Evolutionary conservation across 108 stramenopile genomes (phyloP), one percentile per base, ranked within the genome.

Genomic region (Nitzschia putrida): DNA sequence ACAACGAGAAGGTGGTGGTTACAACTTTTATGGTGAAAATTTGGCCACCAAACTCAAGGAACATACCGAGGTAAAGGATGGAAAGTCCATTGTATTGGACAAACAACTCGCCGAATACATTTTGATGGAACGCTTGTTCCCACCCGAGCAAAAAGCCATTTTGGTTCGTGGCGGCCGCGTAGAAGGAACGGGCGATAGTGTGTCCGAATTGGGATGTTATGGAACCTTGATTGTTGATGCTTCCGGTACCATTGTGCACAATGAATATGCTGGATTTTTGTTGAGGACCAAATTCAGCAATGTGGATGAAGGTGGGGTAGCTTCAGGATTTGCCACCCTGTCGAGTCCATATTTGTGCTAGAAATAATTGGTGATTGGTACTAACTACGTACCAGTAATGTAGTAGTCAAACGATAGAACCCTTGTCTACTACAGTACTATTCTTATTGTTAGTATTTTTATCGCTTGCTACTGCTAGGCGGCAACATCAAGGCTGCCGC

Each of bases 1-100:
- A 24, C 98, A 99, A 79, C 90, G 98, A 18, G 98, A 98, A 85
- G 98, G 98, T 9, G 98, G 98, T 37, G 98, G 98, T 20, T 96
- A 99, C 80, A 99, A 99, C 73, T 88, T 91, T 56, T 99, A 97
- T 60, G 97, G 95, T 14, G 80, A 90, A 20, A 77, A 89, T 18
- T 47, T 99, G 61, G 74, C 72, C 0, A 47, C 73, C 13, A 88
- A 90, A 52, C 55, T 91, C 43, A 40, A 57, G 52, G 71, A 75
- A 21, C 86, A 88, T 69, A 75, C 77, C 26, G 66, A 61, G 16
- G 42, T 42, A 0, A 51, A 61, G 3, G 81, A 60, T 18, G 70
- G 64, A 14, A 25, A 69, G 8, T 49, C 64, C 7, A 54, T 77
- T 18, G 44, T 51, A n/a, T 47, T 77, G 0, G 66, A 66, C 16